Percentiles rank a stretch among this genome's conserved stretches.
phyloP scores from a whole-genome alignment of 257 asterid species.

The Solanum piurae region DNA sequence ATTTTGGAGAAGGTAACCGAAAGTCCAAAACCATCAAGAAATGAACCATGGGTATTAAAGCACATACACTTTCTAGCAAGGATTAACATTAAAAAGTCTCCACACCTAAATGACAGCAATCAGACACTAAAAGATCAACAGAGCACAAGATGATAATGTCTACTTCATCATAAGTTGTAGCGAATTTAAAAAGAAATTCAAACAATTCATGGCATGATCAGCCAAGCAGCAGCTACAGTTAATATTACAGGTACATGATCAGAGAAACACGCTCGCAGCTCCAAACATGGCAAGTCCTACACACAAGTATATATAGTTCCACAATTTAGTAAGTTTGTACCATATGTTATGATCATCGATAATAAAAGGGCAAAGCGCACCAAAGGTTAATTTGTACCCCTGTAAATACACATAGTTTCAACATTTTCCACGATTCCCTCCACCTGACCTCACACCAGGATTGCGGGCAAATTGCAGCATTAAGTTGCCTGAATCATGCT shows the following conservation, averaged over 20 bases:
- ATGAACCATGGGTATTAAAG: neutral
- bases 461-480: neutral
- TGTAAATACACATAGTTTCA: neutral
- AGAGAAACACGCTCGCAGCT: no score
- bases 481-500: neutral
- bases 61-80: neutral
- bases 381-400: neutral
- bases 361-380: neutral
- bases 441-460: neutral
- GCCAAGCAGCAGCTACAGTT: neutral
- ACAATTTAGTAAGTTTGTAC: neutral
- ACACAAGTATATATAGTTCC: neutral
- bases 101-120: neutral
- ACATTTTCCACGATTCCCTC: neutral
- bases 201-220: neutral
- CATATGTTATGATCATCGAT: neutral
- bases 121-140: no score
- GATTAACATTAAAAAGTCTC: neutral
- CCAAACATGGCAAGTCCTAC: neutral
- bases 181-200: neutral
- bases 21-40: neutral
- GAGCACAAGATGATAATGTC: neutral
- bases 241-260: neutral
- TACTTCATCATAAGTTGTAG: neutral
- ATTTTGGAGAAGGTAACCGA: neutral